Conservation (phyloP, 305 asterid species). For the Fraxinus albicans region DNA sequence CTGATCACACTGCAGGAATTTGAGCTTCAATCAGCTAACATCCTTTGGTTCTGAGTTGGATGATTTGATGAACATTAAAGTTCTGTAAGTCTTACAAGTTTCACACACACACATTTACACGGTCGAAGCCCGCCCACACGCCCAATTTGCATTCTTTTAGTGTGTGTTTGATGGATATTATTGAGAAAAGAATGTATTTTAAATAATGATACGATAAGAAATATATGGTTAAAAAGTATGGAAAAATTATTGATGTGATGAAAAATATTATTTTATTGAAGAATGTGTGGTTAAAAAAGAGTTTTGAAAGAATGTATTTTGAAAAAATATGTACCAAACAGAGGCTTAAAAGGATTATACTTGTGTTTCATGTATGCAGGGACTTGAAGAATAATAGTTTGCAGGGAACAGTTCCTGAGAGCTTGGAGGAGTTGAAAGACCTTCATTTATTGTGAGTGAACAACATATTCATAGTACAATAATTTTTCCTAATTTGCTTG, state of each 20-base stretch:
- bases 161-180: too few relatives aligned
- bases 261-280: too few relatives aligned
- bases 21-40: constrained; percentile 83
- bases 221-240: too few relatives aligned
- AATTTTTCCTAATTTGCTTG: not conserved
- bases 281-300: too few relatives aligned
- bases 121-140: not conserved
- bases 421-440: constrained; percentile 68
- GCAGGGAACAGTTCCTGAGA: constrained; percentile 71
- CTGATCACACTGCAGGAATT: constrained; percentile 55
- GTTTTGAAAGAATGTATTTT: too few relatives aligned
- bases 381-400: constrained; percentile 86
- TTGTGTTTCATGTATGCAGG: constrained; percentile 40
- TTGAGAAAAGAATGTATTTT: too few relatives aligned
- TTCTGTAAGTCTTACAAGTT: constrained; percentile 59
- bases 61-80: constrained; percentile 80
- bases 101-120: not conserved
- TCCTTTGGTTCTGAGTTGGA: constrained; percentile 83
- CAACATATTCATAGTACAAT: constrained; percentile 4
- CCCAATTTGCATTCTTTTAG: not conserved
- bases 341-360: not conserved
- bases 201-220: too few relatives aligned
- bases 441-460: constrained; percentile 78
- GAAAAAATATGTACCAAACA: too few relatives aligned
- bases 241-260: too few relatives aligned